Evolutionary conservation across 805 yeast genomes (phyloP), one percentile per base, ranked within the genome.

Genomic region (Scheffersomyces lignosus): DNA sequence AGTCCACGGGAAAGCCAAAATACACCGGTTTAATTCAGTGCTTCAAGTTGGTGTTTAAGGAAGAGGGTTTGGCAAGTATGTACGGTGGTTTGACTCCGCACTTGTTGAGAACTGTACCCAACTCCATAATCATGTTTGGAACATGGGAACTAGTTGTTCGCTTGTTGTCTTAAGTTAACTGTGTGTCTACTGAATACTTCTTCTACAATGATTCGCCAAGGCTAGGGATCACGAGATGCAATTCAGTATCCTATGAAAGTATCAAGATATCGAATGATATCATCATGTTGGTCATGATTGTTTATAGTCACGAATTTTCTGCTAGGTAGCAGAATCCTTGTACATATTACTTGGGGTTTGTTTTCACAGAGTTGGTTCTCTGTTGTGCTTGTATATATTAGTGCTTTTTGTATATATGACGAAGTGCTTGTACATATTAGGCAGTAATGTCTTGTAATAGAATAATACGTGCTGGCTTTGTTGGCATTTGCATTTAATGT

Each of bases 11-110:
- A 1, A 75, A 73, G 50, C 85, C 86, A 13, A 93, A 91, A 62
- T 93, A 93, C 59, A 83, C 88, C 0, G 98, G 99, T 0, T 70
- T 93, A 34, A 57, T 89, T 4, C 96, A 89, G 62, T 87, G 96
- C 52, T 90, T 93, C 70, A 80, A 72, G 54, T 69, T 89, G 20
- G 80, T 93, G n/a, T 66, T 88, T 13, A 86, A 83, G 52, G 96
- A 93, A 55, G 99, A 93, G 65, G 99, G 99, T 1, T 62, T 91
- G 35, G 82, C 76, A 5, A 84, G 96, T 9, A 85, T 93, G 88
- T 93, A 93, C 58, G 96, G 99, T 38, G 99, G 99, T 1, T 72
- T 93, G 52, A 93, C 99, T 1, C 97, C 99, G 3, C 99, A 93
- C 64, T 69, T 93, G 53, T 76, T 93, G 68, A 79, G 99, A 63